phyloP scores from a whole-genome alignment of 2,329 filamentous ascomycete genomes.

The Stagonosporopsis vannaccii region DNA sequence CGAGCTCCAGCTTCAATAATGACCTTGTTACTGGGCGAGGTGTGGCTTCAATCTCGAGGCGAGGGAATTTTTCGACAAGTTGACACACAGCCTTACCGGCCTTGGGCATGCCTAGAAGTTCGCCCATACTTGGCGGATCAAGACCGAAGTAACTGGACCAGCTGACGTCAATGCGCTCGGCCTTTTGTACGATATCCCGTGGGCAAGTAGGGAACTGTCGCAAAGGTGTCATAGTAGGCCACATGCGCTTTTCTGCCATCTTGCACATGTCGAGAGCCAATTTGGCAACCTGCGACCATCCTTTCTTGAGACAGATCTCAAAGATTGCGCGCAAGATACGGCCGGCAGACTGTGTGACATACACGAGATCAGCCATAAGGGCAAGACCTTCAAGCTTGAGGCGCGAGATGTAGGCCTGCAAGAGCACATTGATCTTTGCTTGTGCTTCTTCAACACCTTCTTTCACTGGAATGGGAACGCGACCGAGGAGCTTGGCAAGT shows the following conservation, averaged over 20 bases:
- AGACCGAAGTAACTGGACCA: slow-evolving; percentile 96
- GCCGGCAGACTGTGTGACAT: slow-evolving; percentile 96
- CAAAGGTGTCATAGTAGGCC: slow-evolving; percentile 97
- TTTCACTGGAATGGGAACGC: slow-evolving; percentile 95
- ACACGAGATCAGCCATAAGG: slow-evolving; percentile 97
- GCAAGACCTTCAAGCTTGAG: slow-evolving; percentile 93
- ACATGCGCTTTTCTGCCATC: slow-evolving; percentile 99
- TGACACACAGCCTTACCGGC: slow-evolving; percentile 85
- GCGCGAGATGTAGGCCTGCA: slow-evolving; percentile 95
- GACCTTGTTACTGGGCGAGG: slow-evolving; percentile 95
- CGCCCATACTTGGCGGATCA: slow-evolving; percentile 94
- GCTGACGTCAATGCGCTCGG: slow-evolving; percentile 91
- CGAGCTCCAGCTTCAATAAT: slow-evolving; percentile 87
- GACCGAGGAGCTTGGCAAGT: slow-evolving; percentile 85
- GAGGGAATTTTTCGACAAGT: slow-evolving; percentile 89
- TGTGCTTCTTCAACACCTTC: slow-evolving; percentile 97
- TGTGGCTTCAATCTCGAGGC: slow-evolving; percentile 89
- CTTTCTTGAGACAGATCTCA: slow-evolving; percentile 96
- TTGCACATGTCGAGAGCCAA: slow-evolving; percentile 94
- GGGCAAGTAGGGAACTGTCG: slow-evolving; percentile 84
- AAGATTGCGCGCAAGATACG: slow-evolving; percentile 95
- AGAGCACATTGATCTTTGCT: slow-evolving; percentile 95
- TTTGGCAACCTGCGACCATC: slow-evolving; percentile 92
- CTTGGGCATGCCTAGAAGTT: slow-evolving; percentile 88
- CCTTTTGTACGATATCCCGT: slow-evolving; percentile 86